Percentiles rank a stretch among this genome's conserved stretches.
Evolutionary conservation across 1,284 basidiomycete genomes (phyloP).

Genomic region (Ceratobasidium sp.): DNA sequence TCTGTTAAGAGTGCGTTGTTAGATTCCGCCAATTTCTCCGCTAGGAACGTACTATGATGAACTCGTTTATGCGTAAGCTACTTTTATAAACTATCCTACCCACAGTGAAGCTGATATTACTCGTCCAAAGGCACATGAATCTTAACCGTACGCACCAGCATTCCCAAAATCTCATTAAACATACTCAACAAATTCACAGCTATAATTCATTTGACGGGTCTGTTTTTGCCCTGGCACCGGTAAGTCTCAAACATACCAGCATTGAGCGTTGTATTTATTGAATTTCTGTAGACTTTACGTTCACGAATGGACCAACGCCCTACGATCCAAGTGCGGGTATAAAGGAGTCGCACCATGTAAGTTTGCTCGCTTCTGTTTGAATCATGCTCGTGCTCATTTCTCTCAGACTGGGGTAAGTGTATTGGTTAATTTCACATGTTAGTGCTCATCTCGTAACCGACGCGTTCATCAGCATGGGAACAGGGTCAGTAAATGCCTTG

Average conservation of each 20-base stretch:
- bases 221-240: slow-evolving; percentile 17
- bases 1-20: too few relatives aligned
- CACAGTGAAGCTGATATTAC: neutral
- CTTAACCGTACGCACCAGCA: neutral
- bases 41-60: neutral
- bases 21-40: neutral
- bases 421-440: neutral
- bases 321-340: slow-evolving; percentile 6
- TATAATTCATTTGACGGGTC: slow-evolving; percentile 8
- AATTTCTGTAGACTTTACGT: slow-evolving; percentile 15
- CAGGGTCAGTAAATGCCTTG: neutral
- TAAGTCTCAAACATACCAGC: neutral
- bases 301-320: slow-evolving; percentile 28
- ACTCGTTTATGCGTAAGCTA: neutral
- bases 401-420: slow-evolving; percentile 9
- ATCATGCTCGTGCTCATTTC: neutral
- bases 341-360: slow-evolving; percentile 8
- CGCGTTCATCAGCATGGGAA: slow-evolving; percentile 6
- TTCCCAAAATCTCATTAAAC: too few relatives aligned
- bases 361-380: neutral
- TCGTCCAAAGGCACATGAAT: neutral
- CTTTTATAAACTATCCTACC: neutral
- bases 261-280: neutral
- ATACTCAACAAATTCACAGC: neutral
- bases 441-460: neutral